Evolutionary conservation across 805 yeast species (phyloP), one percentile per base, ranked within the genome.

Genomic region (Barnettozyma wickerhamii): DNA sequence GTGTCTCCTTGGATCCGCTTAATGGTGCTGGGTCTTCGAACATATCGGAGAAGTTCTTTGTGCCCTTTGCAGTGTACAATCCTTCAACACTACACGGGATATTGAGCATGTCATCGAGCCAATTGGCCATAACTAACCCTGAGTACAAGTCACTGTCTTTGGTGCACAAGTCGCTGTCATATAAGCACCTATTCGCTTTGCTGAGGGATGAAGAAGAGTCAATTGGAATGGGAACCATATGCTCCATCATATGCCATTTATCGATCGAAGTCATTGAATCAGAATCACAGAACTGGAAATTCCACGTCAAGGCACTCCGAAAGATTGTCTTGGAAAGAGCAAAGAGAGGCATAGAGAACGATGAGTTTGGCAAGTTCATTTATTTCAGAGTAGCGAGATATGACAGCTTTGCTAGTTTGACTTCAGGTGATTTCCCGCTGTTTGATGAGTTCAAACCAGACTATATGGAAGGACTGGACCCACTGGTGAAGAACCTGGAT

Each of bases 31-130:
- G 49, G 5, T 42, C 49, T 7, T 36, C 36, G 32, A 45, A 45
- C 19, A 45, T 45, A 7, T 42, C 49, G n/a, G 39, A 45, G 19
- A 42, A 42, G 29, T 45, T 45, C 36, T 45, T 45, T 19, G 30
- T 45, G 2, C 49, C 49, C 2, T 28, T 45, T 19, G 49, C 49
- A 7, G n/a, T 45, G 2, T 33, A 37, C 28, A 39, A 42, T 34
- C 49, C 49, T 4, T 40, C 49, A 10, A 40, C 44, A 17, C 19
- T 45, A 15, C 49, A 45, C 32, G 49, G 49, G 10, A 45, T 45
- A 5, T 30, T 45, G 10, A 31, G 41, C 10, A 45, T 45, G 3
- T 45, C 49, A n/a, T 35, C 49, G 14, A 42, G 40, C 35, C 49
- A 45, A 29, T 21, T 45, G 4, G 20, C 47, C 3, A 36, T 35